A percentile compares a stretch with the other conserved stretches of the same genome.
Evolutionary conservation across 2,329 filamentous ascomycete species (phyloP).

Genomic region (Geoglossum cookeanum): DNA sequence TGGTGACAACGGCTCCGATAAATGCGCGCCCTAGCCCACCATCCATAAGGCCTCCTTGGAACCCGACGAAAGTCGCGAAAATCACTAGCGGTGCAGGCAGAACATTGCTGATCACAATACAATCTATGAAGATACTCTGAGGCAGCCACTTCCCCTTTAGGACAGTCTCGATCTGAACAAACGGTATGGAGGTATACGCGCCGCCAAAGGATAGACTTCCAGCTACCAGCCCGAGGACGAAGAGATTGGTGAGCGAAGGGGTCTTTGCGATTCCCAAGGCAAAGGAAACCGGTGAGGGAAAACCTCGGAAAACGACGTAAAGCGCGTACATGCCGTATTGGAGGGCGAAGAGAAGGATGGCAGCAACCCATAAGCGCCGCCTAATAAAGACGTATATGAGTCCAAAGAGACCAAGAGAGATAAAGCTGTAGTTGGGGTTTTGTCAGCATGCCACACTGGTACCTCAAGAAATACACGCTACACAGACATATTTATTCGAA

Average conservation of each 20-base stretch:
- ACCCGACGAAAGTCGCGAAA: slow-evolving; percentile 19
- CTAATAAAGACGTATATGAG: slow-evolving; percentile 12
- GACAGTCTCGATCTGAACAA: slow-evolving; percentile 20
- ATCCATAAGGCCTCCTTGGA: slow-evolving; percentile 15
- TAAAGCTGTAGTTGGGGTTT: slow-evolving; percentile 7
- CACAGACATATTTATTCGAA: slow-evolving; percentile 15
- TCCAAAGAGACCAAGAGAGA: slow-evolving; percentile 15
- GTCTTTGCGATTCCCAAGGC: slow-evolving; percentile 16
- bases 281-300: slow-evolving; percentile 17
- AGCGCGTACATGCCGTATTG: slow-evolving; percentile 16
- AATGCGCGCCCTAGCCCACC: slow-evolving; percentile 15
- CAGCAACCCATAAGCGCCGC: slow-evolving; percentile 12
- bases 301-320: slow-evolving; percentile 16
- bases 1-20: slow-evolving; percentile 18
- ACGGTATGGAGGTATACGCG: slow-evolving; percentile 19
- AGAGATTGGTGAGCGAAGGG: slow-evolving; percentile 17
- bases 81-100: slow-evolving; percentile 18
- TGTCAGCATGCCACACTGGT: too few relatives aligned
- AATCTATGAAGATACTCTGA: slow-evolving; percentile 19
- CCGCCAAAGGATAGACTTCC: slow-evolving; percentile 19
- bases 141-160: slow-evolving; percentile 18
- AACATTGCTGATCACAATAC: slow-evolving; percentile 19
- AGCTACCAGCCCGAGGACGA: slow-evolving; percentile 16
- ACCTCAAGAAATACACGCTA: neutral
- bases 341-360: slow-evolving; percentile 12